These are phyloP conservation scores for Scheffersomyces segobiensis DNA, from an alignment of 1,139 yeast species.

Conservation along the genomic window DNA sequence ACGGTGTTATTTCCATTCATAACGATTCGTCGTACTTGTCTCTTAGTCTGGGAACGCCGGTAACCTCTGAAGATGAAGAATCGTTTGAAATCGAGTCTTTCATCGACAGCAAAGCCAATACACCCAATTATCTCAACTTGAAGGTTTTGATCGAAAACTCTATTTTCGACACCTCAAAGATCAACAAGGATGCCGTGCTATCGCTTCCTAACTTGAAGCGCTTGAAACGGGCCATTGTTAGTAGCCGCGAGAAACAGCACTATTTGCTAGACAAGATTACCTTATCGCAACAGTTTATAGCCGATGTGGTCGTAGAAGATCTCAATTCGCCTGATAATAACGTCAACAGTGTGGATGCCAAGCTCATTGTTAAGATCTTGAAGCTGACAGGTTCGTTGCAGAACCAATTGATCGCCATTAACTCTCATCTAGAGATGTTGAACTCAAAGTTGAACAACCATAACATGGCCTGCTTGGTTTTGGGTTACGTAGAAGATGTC, in stretches of 20 bases:
- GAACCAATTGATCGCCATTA: constrained; percentile 27
- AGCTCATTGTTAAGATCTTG: constrained; percentile 31
- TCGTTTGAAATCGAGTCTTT: constrained; percentile 19
- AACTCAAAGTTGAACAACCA: constrained; percentile 35
- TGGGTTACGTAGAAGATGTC: constrained; percentile 50
- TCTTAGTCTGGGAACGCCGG: constrained; percentile 18
- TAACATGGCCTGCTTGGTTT: constrained; percentile 43
- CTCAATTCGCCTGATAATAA: neutral
- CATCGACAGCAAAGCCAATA: constrained; percentile 15
- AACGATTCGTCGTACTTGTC: constrained; percentile 8
- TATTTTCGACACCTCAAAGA: constrained; percentile 41
- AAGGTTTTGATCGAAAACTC: constrained; percentile 47
- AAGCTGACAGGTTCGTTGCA: constrained; percentile 37
- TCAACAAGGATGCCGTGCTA: constrained; percentile 37
- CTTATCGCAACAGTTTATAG: constrained; percentile 38
- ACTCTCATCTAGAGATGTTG: constrained; percentile 33
- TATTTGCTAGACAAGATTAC: constrained; percentile 35
- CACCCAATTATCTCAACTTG: constrained; percentile 39
- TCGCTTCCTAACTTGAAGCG: constrained; percentile 29
- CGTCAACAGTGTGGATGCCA: constrained; percentile 18
- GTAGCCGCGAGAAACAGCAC: constrained; percentile 31
- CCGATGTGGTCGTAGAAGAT: constrained; percentile 22
- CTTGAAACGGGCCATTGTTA: constrained; percentile 31
- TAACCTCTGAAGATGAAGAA: constrained; percentile 10
- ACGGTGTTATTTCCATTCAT: constrained; percentile 21